Base-by-base conservation (phyloP, 2,329 filamentous ascomycete genomes). In the Cladosporium colombiae region DNA sequence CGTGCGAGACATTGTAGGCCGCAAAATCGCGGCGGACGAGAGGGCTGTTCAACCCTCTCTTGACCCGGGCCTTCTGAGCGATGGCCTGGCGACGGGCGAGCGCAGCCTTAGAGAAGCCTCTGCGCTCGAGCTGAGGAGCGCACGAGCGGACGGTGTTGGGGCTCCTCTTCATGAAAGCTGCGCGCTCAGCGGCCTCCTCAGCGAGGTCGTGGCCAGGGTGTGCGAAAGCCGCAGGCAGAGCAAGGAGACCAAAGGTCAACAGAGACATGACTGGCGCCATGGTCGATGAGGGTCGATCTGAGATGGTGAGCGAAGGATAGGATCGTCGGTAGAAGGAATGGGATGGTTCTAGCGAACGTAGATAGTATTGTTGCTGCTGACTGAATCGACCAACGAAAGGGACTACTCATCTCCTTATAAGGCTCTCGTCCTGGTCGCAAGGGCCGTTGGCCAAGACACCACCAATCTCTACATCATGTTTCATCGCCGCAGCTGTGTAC, bases 1-100 rank as follows among this genome's bases (percentile, higher is more conserved):
- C 67, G 63, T 73, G 70, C n/a, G 70, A 68, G 62, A 68, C 66
- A 62, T 71, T 71, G 68, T 70, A 69, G n/a, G 60, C 58, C 25
- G 68, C 64, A 50, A 69, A 71, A 64, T 71, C 71, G 50, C 71
- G 71, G 44, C 70, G 68, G 29, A 67, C 64, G 27, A 72, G 64
- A 25, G 66, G 68, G n/a, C 65, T 68, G 55, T 11, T 62, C 16
- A 73, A 56, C 16, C 66, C 63, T 23, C 70, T 67, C 66, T 70
- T 72, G 52, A 63, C 61, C 55, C 69, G 68, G 64, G 66, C 68
- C 21, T 69, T 65, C 14, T 66, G 61, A 29, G 67, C 66, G 55
- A 72, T 62, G 23, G 68, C 69, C 49, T 71, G 69, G 31, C 70
- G 71, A 61, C 70, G 70, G 21, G 66, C 69, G 25, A 71, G 66